Evolutionary conservation across 2,329 filamentous ascomycete species (phyloP), one percentile per base, ranked within the genome.

Genomic region (Neopestalotiopsis rosae): DNA sequence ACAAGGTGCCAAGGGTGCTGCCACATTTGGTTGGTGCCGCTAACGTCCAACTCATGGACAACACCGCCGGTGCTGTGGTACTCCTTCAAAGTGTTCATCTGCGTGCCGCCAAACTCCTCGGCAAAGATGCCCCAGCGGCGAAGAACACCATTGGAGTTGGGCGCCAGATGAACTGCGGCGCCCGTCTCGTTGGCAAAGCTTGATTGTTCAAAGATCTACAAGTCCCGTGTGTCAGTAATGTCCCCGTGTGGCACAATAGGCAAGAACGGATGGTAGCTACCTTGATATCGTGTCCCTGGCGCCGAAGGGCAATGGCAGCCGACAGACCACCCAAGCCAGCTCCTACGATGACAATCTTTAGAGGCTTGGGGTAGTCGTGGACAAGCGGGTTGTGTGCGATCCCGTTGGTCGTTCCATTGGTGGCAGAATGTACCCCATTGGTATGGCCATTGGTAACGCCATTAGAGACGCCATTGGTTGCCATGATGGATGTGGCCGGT

Each of bases 111-210:
- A 49, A 83, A 79, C 0, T 70, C 70, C 72, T 83, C 81, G 4
- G 80, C 79, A 0, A 73, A 73, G 20, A 84, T 76, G 2, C 81
- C 82, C 70, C 80, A 78, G 59, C 76, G 75, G 6, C 79, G 78
- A 12, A 92, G 79, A 2, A 91, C 77, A 0, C 87, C 87, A 75
- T 90, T 89, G 2, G 84, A 80, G 72, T 92, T 92, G 0, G 90
- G 88, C 0, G 87, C 85, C 4, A 91, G 75, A 73, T 91, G 88
- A n/a, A 91, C 84, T 0, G 89, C 89, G 3, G 89, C 89, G 0
- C 89, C 89, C 1, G 83, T 78, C 76, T 91, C 89, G 65, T 81
- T 85, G 17, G 85, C 84, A 42, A 90, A 85, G 1, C 80, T 79
- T 0, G 88, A 89, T 74, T 88, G 84, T 71, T 91, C 88, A 64